Evolutionary conservation across 495 filamentous ascomycete species (phyloP).

Genomic region (Tuber calosporum): DNA sequence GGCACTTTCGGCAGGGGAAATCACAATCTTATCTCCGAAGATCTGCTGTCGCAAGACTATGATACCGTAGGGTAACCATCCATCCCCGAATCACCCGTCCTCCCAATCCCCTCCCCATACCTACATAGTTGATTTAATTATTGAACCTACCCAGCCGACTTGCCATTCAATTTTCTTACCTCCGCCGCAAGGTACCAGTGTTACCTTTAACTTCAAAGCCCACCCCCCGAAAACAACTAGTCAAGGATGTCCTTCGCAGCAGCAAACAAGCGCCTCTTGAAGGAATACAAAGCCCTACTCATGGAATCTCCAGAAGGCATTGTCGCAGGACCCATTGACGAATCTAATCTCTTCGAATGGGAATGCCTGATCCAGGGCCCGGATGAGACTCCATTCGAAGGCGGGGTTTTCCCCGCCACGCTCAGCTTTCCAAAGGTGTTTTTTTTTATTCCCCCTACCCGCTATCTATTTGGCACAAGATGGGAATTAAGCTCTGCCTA

Average conservation of each 20-base stretch:
- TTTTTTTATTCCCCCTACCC: constrained; percentile 1
- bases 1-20: no score
- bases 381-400: constrained; percentile 89
- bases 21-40: no score
- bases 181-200: no score
- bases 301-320: constrained; percentile 87
- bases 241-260: constrained; percentile 55
- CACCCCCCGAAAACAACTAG: not conserved
- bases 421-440: constrained; percentile 80
- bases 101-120: no score
- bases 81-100: no score
- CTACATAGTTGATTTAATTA: no score
- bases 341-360: constrained; percentile 96
- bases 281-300: constrained; percentile 86
- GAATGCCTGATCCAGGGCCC: constrained; percentile 94
- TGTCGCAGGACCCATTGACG: constrained; percentile 82
- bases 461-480: not conserved
- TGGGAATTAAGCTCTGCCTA: not conserved
- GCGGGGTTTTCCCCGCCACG: constrained; percentile 89
- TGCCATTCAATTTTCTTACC: no score
- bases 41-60: no score
- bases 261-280: constrained; percentile 88
- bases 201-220: no score
- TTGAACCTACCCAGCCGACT: no score
- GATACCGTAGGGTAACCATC: no score